phyloP scores from a whole-genome alignment of 1,139 yeast species.

The Debaryomyces subglobosus region DNA sequence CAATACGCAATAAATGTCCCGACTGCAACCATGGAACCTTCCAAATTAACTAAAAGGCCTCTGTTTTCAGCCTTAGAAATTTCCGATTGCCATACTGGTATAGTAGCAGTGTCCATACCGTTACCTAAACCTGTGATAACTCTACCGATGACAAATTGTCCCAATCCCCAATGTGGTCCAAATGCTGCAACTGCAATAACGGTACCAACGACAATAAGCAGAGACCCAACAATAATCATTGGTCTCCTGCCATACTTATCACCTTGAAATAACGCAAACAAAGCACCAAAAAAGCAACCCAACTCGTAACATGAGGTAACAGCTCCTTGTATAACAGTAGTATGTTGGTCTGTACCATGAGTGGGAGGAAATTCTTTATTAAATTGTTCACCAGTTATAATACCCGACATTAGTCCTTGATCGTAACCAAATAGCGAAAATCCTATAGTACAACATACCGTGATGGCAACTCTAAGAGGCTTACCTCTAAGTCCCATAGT shows the following conservation, averaged over 20 bases:
- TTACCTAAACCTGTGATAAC: conserved; percentile 79
- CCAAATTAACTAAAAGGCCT: conserved; percentile 70
- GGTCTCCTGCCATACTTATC: conserved; percentile 70
- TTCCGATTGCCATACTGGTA: conserved; percentile 84
- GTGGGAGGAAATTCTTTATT: conserved; percentile 59
- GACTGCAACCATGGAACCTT: conserved; percentile 71
- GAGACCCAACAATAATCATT: conserved; percentile 59
- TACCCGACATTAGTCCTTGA: conserved; percentile 79
- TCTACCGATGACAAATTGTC: conserved; percentile 75
- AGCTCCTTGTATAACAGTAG: conserved; percentile 60
- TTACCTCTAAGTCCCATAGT: conserved; percentile 54
- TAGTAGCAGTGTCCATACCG: conserved; percentile 77
- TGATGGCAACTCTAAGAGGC: conserved; percentile 46
- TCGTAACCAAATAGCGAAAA: conserved; percentile 77
- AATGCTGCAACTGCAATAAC: conserved; percentile 64
- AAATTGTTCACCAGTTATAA: conserved; percentile 65
- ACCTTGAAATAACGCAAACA: conserved; percentile 64
- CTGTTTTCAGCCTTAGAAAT: conserved; percentile 71
- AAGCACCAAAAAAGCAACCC: conserved; percentile 78
- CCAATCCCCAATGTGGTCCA: conserved; percentile 50
- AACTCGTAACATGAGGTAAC: conserved; percentile 73
- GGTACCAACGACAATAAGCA: conserved; percentile 65
- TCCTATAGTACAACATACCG: conserved; percentile 37
- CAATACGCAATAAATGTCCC: conserved; percentile 78
- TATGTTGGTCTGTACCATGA: conserved; percentile 21